Conservation (phyloP, 176 grass and related monocot species). For the Aegilops umbellulata region DNA sequence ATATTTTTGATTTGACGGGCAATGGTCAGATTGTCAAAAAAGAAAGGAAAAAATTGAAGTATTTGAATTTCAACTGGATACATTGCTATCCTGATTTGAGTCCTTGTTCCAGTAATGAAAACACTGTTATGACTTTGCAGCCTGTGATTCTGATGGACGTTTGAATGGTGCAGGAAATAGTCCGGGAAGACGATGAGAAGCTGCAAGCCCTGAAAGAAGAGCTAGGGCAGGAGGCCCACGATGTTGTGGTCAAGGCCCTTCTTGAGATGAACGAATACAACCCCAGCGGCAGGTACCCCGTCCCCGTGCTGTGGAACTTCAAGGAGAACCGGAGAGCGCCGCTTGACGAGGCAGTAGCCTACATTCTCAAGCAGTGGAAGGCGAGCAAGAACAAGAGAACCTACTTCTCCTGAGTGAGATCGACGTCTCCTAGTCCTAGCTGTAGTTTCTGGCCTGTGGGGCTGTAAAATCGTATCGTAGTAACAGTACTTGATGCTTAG, state of each 20-base stretch:
- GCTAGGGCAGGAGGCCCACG: neutral
- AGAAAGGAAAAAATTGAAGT: neutral
- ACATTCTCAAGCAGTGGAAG: slow-evolving; percentile 18
- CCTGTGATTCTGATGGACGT: neutral
- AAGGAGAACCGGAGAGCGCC: slow-evolving; percentile 9
- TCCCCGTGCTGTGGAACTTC: slow-evolving; percentile 46
- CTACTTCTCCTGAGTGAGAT: neutral
- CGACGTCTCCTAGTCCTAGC: neutral
- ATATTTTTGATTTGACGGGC: neutral
- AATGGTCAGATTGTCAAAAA: neutral
- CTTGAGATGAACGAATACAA: slow-evolving; percentile 56
- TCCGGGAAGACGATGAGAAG: slow-evolving; percentile 57
- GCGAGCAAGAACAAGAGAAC: neutral
- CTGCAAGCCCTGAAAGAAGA: slow-evolving; percentile 44
- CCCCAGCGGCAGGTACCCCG: slow-evolving; percentile 30
- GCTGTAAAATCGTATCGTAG: neutral
- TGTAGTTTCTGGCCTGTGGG: neutral
- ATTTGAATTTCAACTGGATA: neutral
- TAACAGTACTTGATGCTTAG: neutral
- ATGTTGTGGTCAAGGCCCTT: slow-evolving; percentile 19
- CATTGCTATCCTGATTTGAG: neutral
- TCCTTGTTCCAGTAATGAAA: neutral
- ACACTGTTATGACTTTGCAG: neutral
- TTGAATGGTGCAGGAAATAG: slow-evolving; percentile 43
- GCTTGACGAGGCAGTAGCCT: slow-evolving; percentile 1